Conservation (phyloP, 768 basidiomycete genomes). For the Rickenella mellea region DNA sequence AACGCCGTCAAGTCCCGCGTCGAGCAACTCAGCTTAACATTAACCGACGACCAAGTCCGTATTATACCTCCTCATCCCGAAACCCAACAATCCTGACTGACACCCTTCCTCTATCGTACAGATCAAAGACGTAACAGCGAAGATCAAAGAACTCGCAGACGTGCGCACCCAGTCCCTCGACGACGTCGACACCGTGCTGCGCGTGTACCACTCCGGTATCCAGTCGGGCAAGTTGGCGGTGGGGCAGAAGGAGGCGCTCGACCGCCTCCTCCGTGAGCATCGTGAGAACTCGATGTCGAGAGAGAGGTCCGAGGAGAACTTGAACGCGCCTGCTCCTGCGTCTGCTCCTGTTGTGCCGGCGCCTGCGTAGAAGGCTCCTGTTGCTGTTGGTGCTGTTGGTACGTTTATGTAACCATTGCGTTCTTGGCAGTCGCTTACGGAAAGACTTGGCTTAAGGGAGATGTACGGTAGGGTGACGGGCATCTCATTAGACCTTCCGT, state of each 20-base stretch:
- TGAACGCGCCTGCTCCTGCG: too few species aligned
- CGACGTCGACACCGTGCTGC: conserved; percentile 93
- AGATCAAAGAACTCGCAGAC: conserved; percentile 99
- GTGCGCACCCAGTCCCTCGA: conserved; percentile 98
- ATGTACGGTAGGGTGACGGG: too few species aligned
- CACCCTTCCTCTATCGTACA: conserved; percentile 17
- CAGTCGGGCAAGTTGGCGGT: conserved; percentile 86
- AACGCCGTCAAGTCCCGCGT: conserved; percentile 99
- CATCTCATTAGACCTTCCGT: too few species aligned
- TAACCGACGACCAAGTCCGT: conserved; percentile 81
- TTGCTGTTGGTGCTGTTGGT: too few species aligned
- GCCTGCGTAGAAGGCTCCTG: too few species aligned
- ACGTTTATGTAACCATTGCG: too few species aligned
- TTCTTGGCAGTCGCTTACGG: too few species aligned
- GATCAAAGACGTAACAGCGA: conserved; percentile 97
- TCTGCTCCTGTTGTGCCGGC: too few species aligned
- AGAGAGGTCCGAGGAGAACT: too few species aligned
- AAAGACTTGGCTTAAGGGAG: too few species aligned
- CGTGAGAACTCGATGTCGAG: conserved; percentile 25
- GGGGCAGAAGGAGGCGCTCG: conserved; percentile 88
- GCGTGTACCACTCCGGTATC: conserved; percentile 92
- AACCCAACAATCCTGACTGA: conserved; percentile 1
- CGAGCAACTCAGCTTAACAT: conserved; percentile 85
- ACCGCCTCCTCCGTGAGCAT: conserved; percentile 77
- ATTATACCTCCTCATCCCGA: background rate